Conservation (phyloP, 2,329 filamentous ascomycete species). For the Penicillium sp. region DNA sequence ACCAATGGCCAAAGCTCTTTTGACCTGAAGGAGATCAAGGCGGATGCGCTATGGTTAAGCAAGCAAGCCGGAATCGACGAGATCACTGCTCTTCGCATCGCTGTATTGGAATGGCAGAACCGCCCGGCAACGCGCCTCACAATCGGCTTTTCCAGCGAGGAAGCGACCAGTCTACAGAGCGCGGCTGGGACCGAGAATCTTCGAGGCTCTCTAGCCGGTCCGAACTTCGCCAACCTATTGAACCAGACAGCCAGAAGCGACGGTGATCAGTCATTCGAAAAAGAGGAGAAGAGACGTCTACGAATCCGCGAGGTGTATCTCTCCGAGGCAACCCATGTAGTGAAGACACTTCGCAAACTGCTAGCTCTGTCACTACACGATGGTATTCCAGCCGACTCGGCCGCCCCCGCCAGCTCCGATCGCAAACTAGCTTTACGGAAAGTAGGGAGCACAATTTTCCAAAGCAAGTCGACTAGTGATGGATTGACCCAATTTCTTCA, state of each 20-base stretch:
- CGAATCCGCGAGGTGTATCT: slow-evolving; percentile 72
- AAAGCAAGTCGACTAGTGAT: slow-evolving; percentile 25
- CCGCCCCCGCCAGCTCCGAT: slow-evolving; percentile 3
- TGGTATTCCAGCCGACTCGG: slow-evolving; percentile 16
- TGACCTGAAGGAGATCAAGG: slow-evolving; percentile 76
- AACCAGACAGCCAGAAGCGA: slow-evolving; percentile 27
- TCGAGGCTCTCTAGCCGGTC: slow-evolving; percentile 55
- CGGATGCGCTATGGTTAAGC: slow-evolving; percentile 82
- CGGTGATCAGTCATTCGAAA: slow-evolving; percentile 55
- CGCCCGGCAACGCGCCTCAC: slow-evolving; percentile 71
- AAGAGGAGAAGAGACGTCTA: slow-evolving; percentile 59
- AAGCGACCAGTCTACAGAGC: slow-evolving; percentile 71
- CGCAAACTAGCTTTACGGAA: slow-evolving; percentile 24
- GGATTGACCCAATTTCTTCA: slow-evolving; percentile 29
- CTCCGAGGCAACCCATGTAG: slow-evolving; percentile 66
- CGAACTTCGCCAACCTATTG: slow-evolving; percentile 35
- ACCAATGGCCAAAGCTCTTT: slow-evolving; percentile 65
- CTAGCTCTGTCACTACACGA: slow-evolving; percentile 34
- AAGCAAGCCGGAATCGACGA: slow-evolving; percentile 75
- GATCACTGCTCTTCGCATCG: slow-evolving; percentile 74
- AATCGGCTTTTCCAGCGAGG: slow-evolving; percentile 71
- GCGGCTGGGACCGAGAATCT: slow-evolving; percentile 65
- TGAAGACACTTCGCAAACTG: slow-evolving; percentile 60
- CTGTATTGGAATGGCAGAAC: slow-evolving; percentile 78
- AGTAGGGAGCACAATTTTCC: slow-evolving; percentile 33